Evolutionary conservation across 768 basidiomycete genomes (phyloP).

Genomic region (Gelatoporia subvermispora): DNA sequence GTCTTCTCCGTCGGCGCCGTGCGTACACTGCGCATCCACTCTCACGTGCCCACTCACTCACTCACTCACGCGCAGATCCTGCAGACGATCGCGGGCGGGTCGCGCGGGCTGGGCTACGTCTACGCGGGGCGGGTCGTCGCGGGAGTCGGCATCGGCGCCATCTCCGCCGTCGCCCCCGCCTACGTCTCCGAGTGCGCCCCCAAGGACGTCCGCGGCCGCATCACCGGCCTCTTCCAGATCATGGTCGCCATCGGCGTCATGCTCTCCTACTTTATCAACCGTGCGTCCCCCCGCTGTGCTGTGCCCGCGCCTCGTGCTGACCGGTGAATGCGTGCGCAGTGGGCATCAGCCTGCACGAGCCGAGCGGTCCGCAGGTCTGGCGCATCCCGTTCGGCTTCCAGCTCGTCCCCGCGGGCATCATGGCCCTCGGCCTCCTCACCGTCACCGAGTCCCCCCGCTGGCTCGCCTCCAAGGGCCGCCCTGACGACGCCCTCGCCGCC

Average conservation of each 20-base stretch:
- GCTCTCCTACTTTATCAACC: slow-evolving; percentile 79
- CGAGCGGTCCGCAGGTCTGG: slow-evolving; percentile 50
- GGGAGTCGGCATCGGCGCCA: slow-evolving; percentile 78
- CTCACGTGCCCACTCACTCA: not conserved
- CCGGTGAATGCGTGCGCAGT: slow-evolving; percentile 29
- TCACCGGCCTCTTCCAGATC: slow-evolving; percentile 84
- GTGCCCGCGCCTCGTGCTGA: not conserved
- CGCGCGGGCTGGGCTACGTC: slow-evolving; percentile 59
- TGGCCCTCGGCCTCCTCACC: slow-evolving; percentile 62
- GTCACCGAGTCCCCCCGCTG: slow-evolving; percentile 77
- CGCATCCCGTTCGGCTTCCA: slow-evolving; percentile 72
- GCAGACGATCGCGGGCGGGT: slow-evolving; percentile 58
- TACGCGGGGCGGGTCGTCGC: slow-evolving; percentile 79
- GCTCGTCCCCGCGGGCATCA: slow-evolving; percentile 68
- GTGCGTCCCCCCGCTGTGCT: slow-evolving; percentile 34
- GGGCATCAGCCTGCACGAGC: slow-evolving; percentile 54
- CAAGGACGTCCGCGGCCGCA: slow-evolving; percentile 79
- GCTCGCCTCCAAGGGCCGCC: slow-evolving; percentile 60
- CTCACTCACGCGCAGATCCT: slow-evolving; percentile 43
- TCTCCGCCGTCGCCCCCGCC: slow-evolving; percentile 79
- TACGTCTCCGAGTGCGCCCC: slow-evolving; percentile 87
- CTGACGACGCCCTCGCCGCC: slow-evolving; percentile 48
- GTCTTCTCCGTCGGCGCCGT: slow-evolving; percentile 75
- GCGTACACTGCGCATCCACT: slow-evolving; percentile 12
- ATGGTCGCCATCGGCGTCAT: slow-evolving; percentile 84